Percentiles rank a stretch among this genome's conserved stretches.
phyloP scores from a whole-genome alignment of 352 stramenopile genomes.

The Globisporangium recalcitrans region DNA sequence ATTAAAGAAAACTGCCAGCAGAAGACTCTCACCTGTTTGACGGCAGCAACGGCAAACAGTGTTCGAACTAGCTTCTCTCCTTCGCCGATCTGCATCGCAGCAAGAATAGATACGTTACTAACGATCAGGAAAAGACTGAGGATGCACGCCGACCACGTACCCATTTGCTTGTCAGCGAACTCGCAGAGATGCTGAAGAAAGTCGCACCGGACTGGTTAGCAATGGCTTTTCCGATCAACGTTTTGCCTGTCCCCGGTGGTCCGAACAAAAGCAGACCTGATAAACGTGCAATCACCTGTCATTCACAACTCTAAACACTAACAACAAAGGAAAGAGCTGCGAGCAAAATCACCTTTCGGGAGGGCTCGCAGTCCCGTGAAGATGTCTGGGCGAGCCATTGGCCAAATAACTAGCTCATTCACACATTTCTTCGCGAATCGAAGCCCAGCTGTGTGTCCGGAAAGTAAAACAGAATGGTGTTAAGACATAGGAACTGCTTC shows the following conservation, averaged over 20 bases:
- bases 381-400: slow-evolving; percentile 96
- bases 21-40: slow-evolving; percentile 59
- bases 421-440: slow-evolving; percentile 97
- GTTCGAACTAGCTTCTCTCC: slow-evolving; percentile 97
- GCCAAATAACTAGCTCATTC: slow-evolving; percentile 98
- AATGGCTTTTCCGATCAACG: slow-evolving; percentile 99
- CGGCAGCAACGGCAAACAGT: slow-evolving; percentile 94
- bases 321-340: neutral
- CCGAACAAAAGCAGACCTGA: slow-evolving; percentile 93
- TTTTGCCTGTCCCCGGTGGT: slow-evolving; percentile 95
- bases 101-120: neutral
- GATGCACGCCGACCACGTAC: slow-evolving; percentile 19
- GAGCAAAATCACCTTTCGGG: slow-evolving; percentile 64
- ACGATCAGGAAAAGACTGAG: neutral
- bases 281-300: neutral
- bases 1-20: neutral
- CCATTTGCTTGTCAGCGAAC: slow-evolving; percentile 99
- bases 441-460: slow-evolving; percentile 81
- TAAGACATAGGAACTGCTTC: neutral
- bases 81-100: slow-evolving; percentile 90
- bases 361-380: slow-evolving; percentile 94
- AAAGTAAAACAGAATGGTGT: neutral
- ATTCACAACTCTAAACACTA: neutral
- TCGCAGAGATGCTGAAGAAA: slow-evolving; percentile 99
- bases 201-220: slow-evolving; percentile 95